Evolutionary conservation across 768 basidiomycete genomes (phyloP).

Genomic region (Austroboletus festivus): DNA sequence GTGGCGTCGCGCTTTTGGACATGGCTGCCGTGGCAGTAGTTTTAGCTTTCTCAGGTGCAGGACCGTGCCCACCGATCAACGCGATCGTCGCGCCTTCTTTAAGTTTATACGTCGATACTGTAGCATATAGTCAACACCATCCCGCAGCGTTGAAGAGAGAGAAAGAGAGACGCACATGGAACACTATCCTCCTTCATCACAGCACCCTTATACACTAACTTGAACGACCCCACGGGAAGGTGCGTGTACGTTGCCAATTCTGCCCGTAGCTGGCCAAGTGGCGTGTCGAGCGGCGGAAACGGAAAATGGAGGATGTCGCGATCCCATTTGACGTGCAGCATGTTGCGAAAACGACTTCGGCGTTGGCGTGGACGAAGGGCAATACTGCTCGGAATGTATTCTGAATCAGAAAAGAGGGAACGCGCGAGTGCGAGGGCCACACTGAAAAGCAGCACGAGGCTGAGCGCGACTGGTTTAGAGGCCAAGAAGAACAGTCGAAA

Average conservation of each 20-base stretch:
- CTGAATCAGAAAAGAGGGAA: constrained; percentile 5
- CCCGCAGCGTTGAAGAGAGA: background rate
- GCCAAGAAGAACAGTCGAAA: background rate
- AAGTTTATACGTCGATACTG: constrained; percentile 76
- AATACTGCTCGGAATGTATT: too few species aligned
- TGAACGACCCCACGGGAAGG: constrained; percentile 67
- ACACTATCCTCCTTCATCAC: constrained; percentile 82
- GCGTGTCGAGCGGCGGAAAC: constrained; percentile 56
- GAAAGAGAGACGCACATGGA: constrained; percentile 45
- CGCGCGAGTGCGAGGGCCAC: constrained; percentile 20
- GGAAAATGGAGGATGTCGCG: constrained; percentile 49
- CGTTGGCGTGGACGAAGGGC: constrained; percentile 8
- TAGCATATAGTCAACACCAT: background rate
- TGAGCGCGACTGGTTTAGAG: constrained; percentile 31
- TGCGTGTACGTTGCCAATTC: constrained; percentile 73
- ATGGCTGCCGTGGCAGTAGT: background rate
- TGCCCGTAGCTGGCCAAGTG: constrained; percentile 54
- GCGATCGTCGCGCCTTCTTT: constrained; percentile 65
- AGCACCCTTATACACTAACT: constrained; percentile 86
- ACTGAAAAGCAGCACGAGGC: constrained; percentile 34
- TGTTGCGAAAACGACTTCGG: constrained; percentile 26
- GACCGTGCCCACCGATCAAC: constrained; percentile 53
- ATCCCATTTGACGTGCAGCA: constrained; percentile 49
- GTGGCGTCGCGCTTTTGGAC: constrained; percentile 9
- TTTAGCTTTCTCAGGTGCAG: constrained; percentile 14